Base-by-base conservation (phyloP, 1,284 basidiomycete species). In the Apiotrichum mycotoxinovorans region DNA sequence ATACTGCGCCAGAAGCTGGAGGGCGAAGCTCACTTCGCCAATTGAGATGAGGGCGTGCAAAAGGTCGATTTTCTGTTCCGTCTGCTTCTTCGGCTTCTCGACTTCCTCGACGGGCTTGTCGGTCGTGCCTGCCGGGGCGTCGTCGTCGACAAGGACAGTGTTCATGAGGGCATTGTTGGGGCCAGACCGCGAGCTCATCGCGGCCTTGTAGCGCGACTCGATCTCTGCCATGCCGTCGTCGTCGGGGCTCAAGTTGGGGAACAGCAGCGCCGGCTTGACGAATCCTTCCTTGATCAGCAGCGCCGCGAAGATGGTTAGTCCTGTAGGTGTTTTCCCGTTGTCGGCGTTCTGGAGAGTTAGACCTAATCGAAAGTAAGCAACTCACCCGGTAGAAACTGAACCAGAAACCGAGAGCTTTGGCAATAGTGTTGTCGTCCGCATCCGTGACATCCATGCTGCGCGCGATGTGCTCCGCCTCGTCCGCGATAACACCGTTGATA, bases 391-490 rank as follows among this genome's bases (percentile, higher is more conserved):
- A 97, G 74, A 88, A 86, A 12, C 83, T 82, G 69, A 96, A 96
- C 73, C 98, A 98, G 83, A 98, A 98, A 22, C 95, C 95, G 15
- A 99, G 80, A 1, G 98, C 87, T 75, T 97, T 91, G 11, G 91
- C 88, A 61, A 95, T 80, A 17, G 92, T 87, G 47, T 70, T 62
- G 59, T 77, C 85, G 77, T 65, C 87, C 73, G 61, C 82, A 22
- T 43, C 34, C 9, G 17, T 34, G 76, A 64, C 76, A 43, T 67
- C 78, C 52, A 78, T 66, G 60, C 72, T 76, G 50, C 74, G 65
- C 14, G 66, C 69, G 26, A 78, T 74, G 20, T 71, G 67, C 41
- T 71, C 69, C 42, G 72, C 66, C 20, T 78, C 70, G 17, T 72
- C 38, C 26, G 26, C 37, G 35, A 41, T 17, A 4, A 35, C 46